Conservation (phyloP, 352 stramenopile species). For the Phytophthora chlamydospora region DNA sequence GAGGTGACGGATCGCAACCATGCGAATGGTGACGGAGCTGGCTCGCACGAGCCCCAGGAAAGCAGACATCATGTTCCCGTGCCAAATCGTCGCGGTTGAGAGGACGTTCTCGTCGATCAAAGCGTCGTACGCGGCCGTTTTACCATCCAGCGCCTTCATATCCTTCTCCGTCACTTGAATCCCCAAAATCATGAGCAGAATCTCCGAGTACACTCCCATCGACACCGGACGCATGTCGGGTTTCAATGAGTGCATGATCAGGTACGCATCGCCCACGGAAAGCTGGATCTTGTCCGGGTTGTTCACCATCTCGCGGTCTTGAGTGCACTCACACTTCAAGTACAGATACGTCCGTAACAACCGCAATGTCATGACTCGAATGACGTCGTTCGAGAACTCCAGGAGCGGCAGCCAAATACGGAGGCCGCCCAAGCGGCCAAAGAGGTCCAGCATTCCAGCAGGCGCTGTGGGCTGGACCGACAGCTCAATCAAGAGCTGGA, state of each 20-base stretch:
- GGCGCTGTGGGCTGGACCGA: conserved; percentile 75
- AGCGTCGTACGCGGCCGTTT: conserved; percentile 52
- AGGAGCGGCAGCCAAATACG: conserved; percentile 84
- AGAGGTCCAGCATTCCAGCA: conserved; percentile 72
- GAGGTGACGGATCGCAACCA: conserved; percentile 64
- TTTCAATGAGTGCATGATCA: conserved; percentile 85
- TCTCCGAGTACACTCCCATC: conserved; percentile 83
- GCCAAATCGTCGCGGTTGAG: conserved; percentile 57
- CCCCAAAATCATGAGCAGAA: conserved; percentile 75
- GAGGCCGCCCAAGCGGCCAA: conserved; percentile 75
- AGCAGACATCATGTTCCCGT: conserved; percentile 73
- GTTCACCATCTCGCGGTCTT: conserved; percentile 69
- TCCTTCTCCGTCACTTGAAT: conserved; percentile 70
- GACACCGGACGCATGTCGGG: conserved; percentile 65
- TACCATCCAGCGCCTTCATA: conserved; percentile 53
- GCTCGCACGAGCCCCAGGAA: conserved; percentile 62
- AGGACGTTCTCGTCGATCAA: conserved; percentile 67
- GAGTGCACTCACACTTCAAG: conserved; percentile 71
- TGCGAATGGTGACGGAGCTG: conserved; percentile 64
- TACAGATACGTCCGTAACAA: conserved; percentile 82
- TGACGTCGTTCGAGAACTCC: conserved; percentile 72
- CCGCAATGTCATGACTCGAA: conserved; percentile 83
- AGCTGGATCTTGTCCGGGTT: conserved; percentile 78
- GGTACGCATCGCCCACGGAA: conserved; percentile 76
- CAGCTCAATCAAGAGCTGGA: conserved; percentile 81